These are phyloP conservation scores for Psidium friedrichsthalianum DNA, from an alignment of 345 rosid species.

Conservation along the genomic window DNA sequence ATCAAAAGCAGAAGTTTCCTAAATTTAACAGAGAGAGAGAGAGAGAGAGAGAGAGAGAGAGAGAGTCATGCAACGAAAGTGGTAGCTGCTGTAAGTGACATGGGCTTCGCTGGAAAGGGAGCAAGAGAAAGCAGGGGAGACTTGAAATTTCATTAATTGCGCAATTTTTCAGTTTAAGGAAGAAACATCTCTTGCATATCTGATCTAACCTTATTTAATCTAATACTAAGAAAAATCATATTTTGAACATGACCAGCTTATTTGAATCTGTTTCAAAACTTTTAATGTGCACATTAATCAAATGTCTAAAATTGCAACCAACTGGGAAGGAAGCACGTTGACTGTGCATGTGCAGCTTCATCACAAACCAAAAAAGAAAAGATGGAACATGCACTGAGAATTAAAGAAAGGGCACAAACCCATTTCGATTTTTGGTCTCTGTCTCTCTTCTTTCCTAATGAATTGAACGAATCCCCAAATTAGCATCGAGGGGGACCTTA, in stretches of 20 bases:
- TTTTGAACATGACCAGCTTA: not conserved
- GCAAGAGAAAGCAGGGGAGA: not conserved
- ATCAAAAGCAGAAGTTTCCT: not conserved
- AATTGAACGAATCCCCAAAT: not conserved
- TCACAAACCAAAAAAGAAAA: not conserved
- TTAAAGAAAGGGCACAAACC: not conserved
- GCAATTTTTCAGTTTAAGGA: not conserved
- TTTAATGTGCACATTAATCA: not conserved
- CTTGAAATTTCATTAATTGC: not conserved
- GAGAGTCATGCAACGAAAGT: slow-evolving; percentile 18
- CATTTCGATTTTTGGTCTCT: not conserved
- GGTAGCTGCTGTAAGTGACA: slow-evolving; percentile 12
- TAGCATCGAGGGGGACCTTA: not conserved
- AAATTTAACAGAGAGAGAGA: not conserved
- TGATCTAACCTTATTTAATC: not conserved
- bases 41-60: slow-evolving; percentile 6
- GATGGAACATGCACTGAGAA: not conserved
- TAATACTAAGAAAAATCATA: not conserved
- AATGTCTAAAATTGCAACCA: not conserved
- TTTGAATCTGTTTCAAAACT: not conserved
- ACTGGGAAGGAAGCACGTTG: not conserved
- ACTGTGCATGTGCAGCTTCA: not conserved
- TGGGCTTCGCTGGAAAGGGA: slow-evolving; percentile 39
- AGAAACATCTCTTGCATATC: not conserved
- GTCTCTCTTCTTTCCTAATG: not conserved